Base-by-base conservation (phyloP, 805 yeast genomes). In the Diddensiella caesifluorescens region DNA sequence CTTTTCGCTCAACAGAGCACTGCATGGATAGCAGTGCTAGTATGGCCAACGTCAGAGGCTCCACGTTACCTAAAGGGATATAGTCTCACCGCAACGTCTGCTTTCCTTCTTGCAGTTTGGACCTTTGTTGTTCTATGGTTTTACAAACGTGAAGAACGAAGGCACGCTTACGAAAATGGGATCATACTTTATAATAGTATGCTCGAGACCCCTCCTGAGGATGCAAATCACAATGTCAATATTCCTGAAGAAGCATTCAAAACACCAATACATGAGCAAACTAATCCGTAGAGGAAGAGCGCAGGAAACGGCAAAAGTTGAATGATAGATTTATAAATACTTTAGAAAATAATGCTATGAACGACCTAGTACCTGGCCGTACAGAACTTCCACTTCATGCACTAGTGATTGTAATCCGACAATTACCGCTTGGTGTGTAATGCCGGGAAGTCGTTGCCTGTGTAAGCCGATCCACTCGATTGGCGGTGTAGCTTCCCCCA, bases 401-500 rank as follows among this genome's bases (percentile, higher is more conserved):
- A 85, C 85, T 42, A 87, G 52, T 45, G 77, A 74, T 54, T 87
- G 95, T 39, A 92, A 65, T 1, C 80, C 75, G 10, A 83, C 74
- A 38, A 89, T 83, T 0, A 80, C 77, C 47, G 76, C 67, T 59
- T 87, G 90, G 57, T 92, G 97, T 0, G 95, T 82, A 45, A 84
- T 71, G 30, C 83, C 79, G 0, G 98, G 98, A 51, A 92, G 79
- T 50, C 80, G 77, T 53, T 82, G 75, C 50, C 97, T 72, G 59
- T 92, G 92, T 22, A 92, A 70, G 2, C 98, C 98, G 66, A 92
- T 84, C 98, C 98, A 92, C 59, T 92, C 98, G 44, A 92, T 65
- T 2, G 98, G 98, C 1, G 98, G 98, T 0, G 98, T 92, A 1
- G 97, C 97, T 63, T 83, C 89, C 20, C 98, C 97, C 54, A 92